These are phyloP conservation scores for Sporisorium iseilematis-ciliati DNA, from an alignment of 1,284 basidiomycete genomes.

Conservation along the genomic window DNA sequence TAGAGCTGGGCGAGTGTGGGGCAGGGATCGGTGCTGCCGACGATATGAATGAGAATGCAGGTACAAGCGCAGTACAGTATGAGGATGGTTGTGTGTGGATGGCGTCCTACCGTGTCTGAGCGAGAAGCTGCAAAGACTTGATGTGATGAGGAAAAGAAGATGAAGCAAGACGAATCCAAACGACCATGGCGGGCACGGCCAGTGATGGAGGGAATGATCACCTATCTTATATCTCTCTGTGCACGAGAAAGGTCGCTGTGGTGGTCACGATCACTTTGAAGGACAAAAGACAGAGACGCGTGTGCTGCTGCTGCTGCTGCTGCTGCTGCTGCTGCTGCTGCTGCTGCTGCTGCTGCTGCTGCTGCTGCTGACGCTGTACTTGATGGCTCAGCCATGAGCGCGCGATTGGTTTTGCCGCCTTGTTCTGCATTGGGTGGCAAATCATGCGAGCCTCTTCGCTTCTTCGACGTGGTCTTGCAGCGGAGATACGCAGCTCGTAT, in stretches of 20 bases:
- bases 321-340: too few relatives aligned
- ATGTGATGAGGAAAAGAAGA: not conserved
- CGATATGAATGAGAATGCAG: not conserved
- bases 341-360: too few relatives aligned
- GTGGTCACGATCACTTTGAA: constrained; percentile 3
- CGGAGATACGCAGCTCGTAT: not conserved
- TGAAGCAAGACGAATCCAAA: not conserved
- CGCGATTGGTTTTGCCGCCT: not conserved
- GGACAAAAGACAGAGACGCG: not conserved
- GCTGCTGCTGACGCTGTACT: not conserved
- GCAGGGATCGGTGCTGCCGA: constrained; percentile 1
- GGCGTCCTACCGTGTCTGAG: not conserved
- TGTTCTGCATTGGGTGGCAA: not conserved
- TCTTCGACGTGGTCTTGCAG: not conserved
- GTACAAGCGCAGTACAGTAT: not conserved
- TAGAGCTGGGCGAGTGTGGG: not conserved
- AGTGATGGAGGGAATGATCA: not conserved
- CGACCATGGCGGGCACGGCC: not conserved
- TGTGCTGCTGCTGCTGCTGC: not conserved
- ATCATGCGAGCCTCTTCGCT: not conserved
- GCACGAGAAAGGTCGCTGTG: not conserved
- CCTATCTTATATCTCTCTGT: constrained; percentile 2
- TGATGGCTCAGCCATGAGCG: not conserved
- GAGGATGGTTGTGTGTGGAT: not conserved
- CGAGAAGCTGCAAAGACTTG: not conserved